These are phyloP conservation scores for Cordyceps sp. DNA, from an alignment of 2,329 filamentous ascomycete species.

Conservation along the genomic window DNA sequence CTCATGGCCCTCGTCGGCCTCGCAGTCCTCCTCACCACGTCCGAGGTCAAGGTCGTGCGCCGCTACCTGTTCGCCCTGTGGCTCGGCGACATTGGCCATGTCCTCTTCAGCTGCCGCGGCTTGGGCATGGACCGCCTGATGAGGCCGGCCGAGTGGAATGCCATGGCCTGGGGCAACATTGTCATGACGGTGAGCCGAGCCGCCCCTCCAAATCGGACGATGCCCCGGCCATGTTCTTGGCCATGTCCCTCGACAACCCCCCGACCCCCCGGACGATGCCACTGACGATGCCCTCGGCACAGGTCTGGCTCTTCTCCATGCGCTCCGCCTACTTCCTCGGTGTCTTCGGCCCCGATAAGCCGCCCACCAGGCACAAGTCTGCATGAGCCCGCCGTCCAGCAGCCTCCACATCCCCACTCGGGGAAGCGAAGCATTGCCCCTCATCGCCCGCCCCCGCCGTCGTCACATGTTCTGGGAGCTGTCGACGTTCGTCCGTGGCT, in stretches of 20 bases:
- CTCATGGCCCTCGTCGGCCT: constrained; percentile 48
- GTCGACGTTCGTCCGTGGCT: no score
- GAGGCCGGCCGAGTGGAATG: constrained; percentile 45
- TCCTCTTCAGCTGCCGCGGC: constrained; percentile 40
- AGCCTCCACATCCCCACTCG: background rate
- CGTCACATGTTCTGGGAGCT: background rate
- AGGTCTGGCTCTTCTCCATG: constrained; percentile 38
- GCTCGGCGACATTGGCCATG: constrained; percentile 50
- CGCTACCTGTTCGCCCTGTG: constrained; percentile 51
- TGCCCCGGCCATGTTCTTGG: no score
- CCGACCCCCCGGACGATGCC: no score
- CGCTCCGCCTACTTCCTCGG: constrained; percentile 42
- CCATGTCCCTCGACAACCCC: no score
- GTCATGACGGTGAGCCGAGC: constrained; percentile 37
- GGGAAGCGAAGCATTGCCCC: no score
- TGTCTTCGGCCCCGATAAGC: constrained; percentile 33
- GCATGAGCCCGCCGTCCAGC: constrained; percentile 4
- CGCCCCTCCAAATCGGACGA: background rate
- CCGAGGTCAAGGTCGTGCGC: constrained; percentile 46
- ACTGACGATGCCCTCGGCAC: no score
- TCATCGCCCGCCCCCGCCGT: no score
- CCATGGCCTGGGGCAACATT: constrained; percentile 58
- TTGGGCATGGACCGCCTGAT: constrained; percentile 38
- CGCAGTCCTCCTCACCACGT: constrained; percentile 45
- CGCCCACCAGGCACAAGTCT: constrained; percentile 10